These are phyloP conservation scores for Phoma herbarum DNA, from an alignment of 2,329 filamentous ascomycete species.

Conservation along the genomic window DNA sequence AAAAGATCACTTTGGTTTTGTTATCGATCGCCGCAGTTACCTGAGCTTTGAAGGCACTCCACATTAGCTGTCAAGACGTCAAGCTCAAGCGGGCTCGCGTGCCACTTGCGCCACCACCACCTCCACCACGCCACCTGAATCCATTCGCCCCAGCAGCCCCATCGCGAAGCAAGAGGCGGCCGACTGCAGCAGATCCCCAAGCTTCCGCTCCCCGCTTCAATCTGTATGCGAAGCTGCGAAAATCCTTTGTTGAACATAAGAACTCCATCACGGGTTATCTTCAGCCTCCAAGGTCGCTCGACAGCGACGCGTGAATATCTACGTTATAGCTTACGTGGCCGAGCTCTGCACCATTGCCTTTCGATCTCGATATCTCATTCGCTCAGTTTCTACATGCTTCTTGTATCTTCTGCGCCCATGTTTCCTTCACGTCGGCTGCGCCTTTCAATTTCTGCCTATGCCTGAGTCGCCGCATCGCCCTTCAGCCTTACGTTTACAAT, in stretches of 20 bases:
- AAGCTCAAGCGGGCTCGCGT: conserved; percentile 9
- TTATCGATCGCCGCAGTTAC: conserved; percentile 3
- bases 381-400: conserved; percentile 14
- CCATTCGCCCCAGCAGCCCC: conserved; percentile 11
- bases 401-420: conserved; percentile 14
- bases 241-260: conserved; percentile 7
- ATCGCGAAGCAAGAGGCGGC: conserved; percentile 23
- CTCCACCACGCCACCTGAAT: conserved; percentile 20
- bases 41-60: conserved; percentile 4
- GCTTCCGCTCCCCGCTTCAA: conserved; percentile 16
- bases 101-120: conserved; percentile 30
- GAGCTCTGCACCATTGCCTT: conserved; percentile 26
- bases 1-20: neutral
- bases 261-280: conserved; percentile 7
- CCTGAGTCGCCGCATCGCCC: conserved; percentile 2
- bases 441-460: conserved; percentile 2
- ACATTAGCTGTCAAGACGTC: conserved; percentile 11
- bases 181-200: conserved; percentile 28
- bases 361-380: conserved; percentile 18
- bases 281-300: conserved; percentile 20
- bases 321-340: conserved; percentile 37
- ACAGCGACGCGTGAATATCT: conserved; percentile 34
- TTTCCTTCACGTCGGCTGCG: conserved; percentile 6
- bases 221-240: conserved; percentile 12
- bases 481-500: conserved; percentile 2